These are phyloP conservation scores for Ogataea corticis DNA, from an alignment of 805 yeast species.

Conservation along the genomic window DNA sequence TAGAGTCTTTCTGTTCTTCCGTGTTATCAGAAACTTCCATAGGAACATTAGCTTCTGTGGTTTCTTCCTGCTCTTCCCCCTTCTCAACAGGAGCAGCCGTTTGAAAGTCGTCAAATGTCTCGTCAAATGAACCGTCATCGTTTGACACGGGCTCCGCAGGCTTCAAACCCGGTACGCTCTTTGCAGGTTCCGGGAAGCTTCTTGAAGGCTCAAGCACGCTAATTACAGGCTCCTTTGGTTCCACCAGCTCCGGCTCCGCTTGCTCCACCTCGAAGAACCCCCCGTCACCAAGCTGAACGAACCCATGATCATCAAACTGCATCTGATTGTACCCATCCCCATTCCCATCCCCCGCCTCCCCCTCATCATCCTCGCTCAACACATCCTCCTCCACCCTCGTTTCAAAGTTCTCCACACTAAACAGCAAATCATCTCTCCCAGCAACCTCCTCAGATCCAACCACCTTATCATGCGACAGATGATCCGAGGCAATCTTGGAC, in stretches of 20 bases:
- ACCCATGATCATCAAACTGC: constrained; percentile 8
- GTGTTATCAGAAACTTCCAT: no score
- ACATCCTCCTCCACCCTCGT: constrained; percentile 4
- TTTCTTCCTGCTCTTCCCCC: no score
- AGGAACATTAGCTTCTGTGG: no score
- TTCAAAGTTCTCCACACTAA: constrained; percentile 7
- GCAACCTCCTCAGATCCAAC: not conserved
- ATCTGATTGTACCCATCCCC: constrained; percentile 23
- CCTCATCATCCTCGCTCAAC: constrained; percentile 15
- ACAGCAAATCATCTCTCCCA: constrained; percentile 6
- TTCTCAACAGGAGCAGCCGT: not conserved
- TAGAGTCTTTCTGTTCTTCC: no score
- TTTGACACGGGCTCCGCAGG: no score
- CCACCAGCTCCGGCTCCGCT: not conserved
- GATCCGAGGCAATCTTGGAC: constrained; percentile 32
- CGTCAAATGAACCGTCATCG: no score
- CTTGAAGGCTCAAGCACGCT: no score
- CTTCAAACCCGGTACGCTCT: no score
- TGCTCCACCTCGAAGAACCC: not conserved
- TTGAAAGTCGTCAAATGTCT: not conserved
- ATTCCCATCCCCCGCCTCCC: constrained; percentile 8
- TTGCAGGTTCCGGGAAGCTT: no score
- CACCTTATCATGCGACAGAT: constrained; percentile 25
- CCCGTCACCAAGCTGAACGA: not conserved
- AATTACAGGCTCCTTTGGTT: no score